A percentile compares a stretch with the other conserved stretches of the same genome.
phyloP scores from a whole-genome alignment of 225 moss, liverwort and hornwort species.

The Polytrichum commune region DNA sequence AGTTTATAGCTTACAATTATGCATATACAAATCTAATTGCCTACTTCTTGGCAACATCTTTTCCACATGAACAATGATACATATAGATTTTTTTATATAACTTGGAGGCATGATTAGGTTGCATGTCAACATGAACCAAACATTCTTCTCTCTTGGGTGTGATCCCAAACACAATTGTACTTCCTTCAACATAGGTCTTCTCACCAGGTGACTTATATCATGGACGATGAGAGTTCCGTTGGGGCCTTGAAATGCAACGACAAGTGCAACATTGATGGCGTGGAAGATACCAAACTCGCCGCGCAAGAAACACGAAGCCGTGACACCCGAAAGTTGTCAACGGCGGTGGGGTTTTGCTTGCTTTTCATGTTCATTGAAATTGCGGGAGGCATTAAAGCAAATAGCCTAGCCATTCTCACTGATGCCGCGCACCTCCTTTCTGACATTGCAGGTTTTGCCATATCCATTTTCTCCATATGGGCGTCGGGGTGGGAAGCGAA shows the following conservation, averaged over 20 bases:
- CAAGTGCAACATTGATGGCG: constrained; percentile 38
- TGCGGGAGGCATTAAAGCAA: constrained; percentile 53
- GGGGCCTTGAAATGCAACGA: constrained; percentile 29
- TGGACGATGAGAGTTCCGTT: constrained; percentile 19
- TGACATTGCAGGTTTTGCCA: constrained; percentile 53
- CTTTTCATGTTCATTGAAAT: constrained; percentile 56
- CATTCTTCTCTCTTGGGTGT: neutral
- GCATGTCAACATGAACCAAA: too few species aligned
- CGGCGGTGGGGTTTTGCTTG: constrained; percentile 38
- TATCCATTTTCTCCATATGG: constrained; percentile 61
- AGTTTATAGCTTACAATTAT: too few species aligned
- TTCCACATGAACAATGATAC: too few species aligned
- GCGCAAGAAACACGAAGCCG: constrained; percentile 11
- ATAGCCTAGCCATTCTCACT: constrained; percentile 67
- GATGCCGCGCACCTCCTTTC: constrained; percentile 70
- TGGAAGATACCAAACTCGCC: constrained; percentile 2
- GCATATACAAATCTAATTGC: too few species aligned
- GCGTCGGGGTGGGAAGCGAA: constrained; percentile 69
- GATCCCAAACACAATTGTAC: too few species aligned
- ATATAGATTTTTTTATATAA: too few species aligned
- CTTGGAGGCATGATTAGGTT: too few species aligned
- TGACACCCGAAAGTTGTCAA: constrained; percentile 37
- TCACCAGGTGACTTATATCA: neutral
- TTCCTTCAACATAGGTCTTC: too few species aligned
- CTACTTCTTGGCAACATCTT: too few species aligned